Conservation (phyloP, 176 grass and related monocot genomes). For the Aegilops tauschii region DNA sequence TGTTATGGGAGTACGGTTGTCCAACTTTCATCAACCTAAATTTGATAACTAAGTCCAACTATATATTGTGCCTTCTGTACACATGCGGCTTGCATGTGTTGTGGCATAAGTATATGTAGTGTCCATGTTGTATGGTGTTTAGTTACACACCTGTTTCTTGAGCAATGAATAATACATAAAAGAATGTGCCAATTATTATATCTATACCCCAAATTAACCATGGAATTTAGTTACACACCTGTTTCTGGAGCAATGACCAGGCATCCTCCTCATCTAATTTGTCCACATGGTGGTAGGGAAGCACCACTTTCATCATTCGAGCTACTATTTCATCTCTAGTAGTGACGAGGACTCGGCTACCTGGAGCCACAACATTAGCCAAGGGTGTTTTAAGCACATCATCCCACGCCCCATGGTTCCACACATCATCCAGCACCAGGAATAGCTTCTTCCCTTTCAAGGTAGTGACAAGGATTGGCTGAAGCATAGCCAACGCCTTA, state of each 20-base stretch:
- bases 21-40: too few relatives aligned
- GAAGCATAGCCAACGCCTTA: background rate
- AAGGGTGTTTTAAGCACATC: background rate
- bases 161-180: too few relatives aligned
- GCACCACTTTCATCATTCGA: background rate
- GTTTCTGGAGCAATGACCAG: conserved; percentile 22
- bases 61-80: too few relatives aligned
- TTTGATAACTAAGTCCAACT: too few relatives aligned
- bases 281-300: background rate
- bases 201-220: too few relatives aligned
- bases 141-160: too few relatives aligned
- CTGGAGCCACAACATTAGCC: background rate
- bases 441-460: background rate
- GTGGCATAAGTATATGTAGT: too few relatives aligned
- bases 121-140: too few relatives aligned
- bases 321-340: background rate
- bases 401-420: background rate
- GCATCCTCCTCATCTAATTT: background rate
- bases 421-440: conserved; percentile 19
- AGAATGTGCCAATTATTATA: too few relatives aligned
- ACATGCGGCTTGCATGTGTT: too few relatives aligned
- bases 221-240: background rate
- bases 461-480: background rate
- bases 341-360: background rate
- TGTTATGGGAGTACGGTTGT: too few relatives aligned